Percentiles rank a stretch among this genome's conserved stretches.
These are phyloP conservation scores for Kluyveromyces sp. DNA, from an alignment of 1,139 yeast species.

Conservation along the genomic window DNA sequence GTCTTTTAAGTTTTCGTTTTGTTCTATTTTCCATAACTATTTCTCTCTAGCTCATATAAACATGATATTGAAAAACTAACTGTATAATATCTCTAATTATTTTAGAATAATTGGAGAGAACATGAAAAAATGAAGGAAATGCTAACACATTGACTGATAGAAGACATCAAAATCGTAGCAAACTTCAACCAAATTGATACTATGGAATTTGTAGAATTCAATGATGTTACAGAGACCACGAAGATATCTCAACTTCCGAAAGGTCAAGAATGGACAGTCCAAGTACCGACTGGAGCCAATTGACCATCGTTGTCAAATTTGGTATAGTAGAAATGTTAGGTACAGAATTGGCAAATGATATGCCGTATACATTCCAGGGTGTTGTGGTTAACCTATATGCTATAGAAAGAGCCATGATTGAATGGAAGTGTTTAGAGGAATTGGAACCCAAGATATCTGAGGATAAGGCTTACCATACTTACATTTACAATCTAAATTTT, in stretches of 20 bases:
- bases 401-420: conserved; percentile 46
- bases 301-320: conserved; percentile 46
- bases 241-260: conserved; percentile 30
- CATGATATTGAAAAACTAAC: too few species aligned
- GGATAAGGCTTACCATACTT: conserved; percentile 11
- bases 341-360: conserved; percentile 75
- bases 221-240: conserved; percentile 6
- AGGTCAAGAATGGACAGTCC: conserved; percentile 79
- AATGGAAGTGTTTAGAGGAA: conserved; percentile 32
- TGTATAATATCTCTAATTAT: too few species aligned
- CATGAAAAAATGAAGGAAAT: too few species aligned
- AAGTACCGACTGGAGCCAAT: conserved; percentile 51
- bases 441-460: conserved; percentile 13
- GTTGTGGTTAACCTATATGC: conserved; percentile 56
- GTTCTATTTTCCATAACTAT: too few species aligned
- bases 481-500: conserved; percentile 58
- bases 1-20: too few species aligned
- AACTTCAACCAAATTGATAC: neutral
- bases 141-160: too few species aligned
- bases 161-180: neutral
- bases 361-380: conserved; percentile 52
- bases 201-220: conserved; percentile 5
- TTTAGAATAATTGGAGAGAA: too few species aligned
- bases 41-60: too few species aligned
- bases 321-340: conserved; percentile 92